Conservation (phyloP, 2,329 filamentous ascomycete genomes). For the Stagonosporopsis tanaceti region DNA sequence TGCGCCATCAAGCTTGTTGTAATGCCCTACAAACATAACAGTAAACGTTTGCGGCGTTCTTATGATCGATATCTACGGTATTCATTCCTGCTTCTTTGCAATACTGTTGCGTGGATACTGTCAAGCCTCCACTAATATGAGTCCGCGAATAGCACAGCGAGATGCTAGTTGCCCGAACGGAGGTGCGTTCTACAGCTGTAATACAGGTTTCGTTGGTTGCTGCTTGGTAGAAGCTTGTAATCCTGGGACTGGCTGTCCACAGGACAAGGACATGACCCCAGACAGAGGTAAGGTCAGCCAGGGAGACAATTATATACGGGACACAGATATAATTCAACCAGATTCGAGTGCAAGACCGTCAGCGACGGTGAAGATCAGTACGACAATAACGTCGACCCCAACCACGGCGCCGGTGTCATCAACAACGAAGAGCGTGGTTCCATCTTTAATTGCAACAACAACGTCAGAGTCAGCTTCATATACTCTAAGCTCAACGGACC, state of each 20-base stretch:
- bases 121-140: constrained; percentile 17
- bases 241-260: constrained; percentile 29
- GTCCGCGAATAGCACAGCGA: constrained; percentile 10
- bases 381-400: background rate
- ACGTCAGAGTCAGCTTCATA: background rate
- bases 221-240: constrained; percentile 37
- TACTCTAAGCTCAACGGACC: constrained; percentile 4
- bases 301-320: background rate
- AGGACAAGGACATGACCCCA: constrained; percentile 28
- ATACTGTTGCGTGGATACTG: background rate
- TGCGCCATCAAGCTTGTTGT: constrained; percentile 3
- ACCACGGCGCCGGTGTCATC: background rate
- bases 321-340: background rate
- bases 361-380: background rate
- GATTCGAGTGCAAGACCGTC: background rate
- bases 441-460: background rate
- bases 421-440: background rate
- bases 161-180: constrained; percentile 25
- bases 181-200: constrained; percentile 33
- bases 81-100: background rate
- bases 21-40: background rate
- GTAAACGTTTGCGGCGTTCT: background rate
- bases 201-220: constrained; percentile 32
- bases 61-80: background rate
- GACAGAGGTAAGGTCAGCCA: constrained; percentile 25